These are phyloP conservation scores for Fusarium continuum DNA, from an alignment of 2,329 filamentous ascomycete genomes.

Conservation along the genomic window DNA sequence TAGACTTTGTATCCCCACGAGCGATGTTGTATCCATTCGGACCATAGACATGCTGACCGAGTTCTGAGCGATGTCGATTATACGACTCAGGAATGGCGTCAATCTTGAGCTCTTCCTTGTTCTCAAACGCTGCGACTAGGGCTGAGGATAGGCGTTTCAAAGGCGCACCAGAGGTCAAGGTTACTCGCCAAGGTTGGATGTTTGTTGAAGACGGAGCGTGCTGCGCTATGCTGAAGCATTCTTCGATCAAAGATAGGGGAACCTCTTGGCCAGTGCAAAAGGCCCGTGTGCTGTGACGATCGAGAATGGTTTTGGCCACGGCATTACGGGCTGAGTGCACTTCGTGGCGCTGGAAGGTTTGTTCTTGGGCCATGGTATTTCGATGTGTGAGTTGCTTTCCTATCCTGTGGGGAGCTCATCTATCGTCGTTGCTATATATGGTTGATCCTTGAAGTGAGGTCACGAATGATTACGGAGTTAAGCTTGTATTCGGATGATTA, in stretches of 20 bases:
- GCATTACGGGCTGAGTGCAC: neutral
- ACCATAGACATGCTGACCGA: slow-evolving; percentile 26
- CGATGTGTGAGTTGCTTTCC: too few relatives aligned
- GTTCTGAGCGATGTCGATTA: slow-evolving; percentile 11
- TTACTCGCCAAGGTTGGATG: slow-evolving; percentile 20
- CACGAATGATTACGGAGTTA: neutral
- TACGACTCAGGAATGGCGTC: slow-evolving; percentile 16
- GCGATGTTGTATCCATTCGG: slow-evolving; percentile 24
- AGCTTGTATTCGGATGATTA: neutral
- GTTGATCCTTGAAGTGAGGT: neutral
- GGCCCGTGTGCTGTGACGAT: slow-evolving; percentile 8
- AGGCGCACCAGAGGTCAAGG: neutral
- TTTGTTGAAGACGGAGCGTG: slow-evolving; percentile 19
- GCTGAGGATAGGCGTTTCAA: neutral
- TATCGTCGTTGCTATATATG: too few relatives aligned
- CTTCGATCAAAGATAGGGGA: neutral
- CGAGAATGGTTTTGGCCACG: neutral
- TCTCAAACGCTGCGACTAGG: neutral
- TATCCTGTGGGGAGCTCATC: too few relatives aligned
- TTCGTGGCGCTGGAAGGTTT: neutral
- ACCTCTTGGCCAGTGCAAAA: slow-evolving; percentile 10
- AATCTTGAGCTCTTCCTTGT: neutral
- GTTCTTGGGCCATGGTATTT: slow-evolving; percentile 2
- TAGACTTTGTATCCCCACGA: slow-evolving; percentile 4
- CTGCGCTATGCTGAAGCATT: slow-evolving; percentile 18